Conservation (phyloP, 768 basidiomycete species). For the Leucogyrophana mollusca region DNA sequence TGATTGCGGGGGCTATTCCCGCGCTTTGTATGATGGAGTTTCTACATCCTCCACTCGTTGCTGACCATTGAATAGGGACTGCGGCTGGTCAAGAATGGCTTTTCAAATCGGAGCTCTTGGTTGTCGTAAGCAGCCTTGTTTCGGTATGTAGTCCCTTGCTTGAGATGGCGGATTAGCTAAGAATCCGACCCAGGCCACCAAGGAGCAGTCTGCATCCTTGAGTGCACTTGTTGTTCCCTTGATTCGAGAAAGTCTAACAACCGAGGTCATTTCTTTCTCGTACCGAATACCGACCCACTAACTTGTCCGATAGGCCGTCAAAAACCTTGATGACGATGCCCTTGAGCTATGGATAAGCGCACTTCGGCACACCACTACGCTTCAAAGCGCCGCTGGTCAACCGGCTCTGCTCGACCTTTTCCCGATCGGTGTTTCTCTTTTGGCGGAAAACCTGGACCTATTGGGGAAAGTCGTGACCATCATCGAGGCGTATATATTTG, state of each 20-base stretch:
- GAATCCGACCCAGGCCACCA: conserved; percentile 52
- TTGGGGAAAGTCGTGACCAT: conserved; percentile 66
- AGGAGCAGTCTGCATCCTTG: conserved; percentile 57
- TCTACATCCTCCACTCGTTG: conserved; percentile 1
- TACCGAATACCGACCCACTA: background rate
- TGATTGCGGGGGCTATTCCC: conserved; percentile 66
- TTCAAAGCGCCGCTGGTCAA: conserved; percentile 46
- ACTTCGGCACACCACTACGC: conserved; percentile 58
- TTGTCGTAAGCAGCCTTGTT: conserved; percentile 67
- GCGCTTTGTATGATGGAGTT: conserved; percentile 56
- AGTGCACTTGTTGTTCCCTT: conserved; percentile 59
- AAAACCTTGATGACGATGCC: conserved; percentile 77
- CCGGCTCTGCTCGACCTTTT: conserved; percentile 63
- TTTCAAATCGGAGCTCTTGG: conserved; percentile 69
- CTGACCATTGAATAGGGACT: conserved; percentile 49
- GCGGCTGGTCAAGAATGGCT: conserved; percentile 66
- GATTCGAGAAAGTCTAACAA: conserved; percentile 61
- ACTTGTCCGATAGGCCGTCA: conserved; percentile 45
- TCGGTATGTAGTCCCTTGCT: conserved; percentile 42
- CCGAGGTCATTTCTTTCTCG: conserved; percentile 38
- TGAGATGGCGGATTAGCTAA: background rate
- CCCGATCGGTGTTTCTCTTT: conserved; percentile 56
- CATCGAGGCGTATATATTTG: conserved; percentile 76
- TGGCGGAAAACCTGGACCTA: conserved; percentile 71
- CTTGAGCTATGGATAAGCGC: conserved; percentile 73